Evolutionary conservation across 495 filamentous ascomycete genomes (phyloP).

Genomic region (Xylaria flabelliformis): DNA sequence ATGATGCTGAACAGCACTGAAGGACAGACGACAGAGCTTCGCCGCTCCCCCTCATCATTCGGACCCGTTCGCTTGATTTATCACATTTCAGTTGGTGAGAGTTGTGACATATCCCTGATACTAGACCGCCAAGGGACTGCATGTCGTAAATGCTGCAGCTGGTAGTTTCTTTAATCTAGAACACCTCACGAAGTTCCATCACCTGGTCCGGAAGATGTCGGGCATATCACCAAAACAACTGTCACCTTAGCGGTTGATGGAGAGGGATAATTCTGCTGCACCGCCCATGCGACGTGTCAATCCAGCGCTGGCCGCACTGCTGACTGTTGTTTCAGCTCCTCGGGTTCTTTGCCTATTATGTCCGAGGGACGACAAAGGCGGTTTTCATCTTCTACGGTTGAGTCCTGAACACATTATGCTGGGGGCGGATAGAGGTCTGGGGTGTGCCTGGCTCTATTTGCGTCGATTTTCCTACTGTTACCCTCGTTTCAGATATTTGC

Average conservation of each 20-base stretch:
- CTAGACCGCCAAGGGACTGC: conserved; percentile 17
- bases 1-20: background rate
- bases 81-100: conserved; percentile 18
- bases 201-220: conserved; percentile 2
- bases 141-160: conserved; percentile 20
- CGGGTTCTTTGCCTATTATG: conserved; percentile 21
- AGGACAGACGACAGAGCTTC: background rate
- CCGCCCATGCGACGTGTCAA: conserved; percentile 26
- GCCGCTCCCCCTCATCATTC: conserved; percentile 4
- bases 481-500: conserved; percentile 12
- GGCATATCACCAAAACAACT: conserved; percentile 25
- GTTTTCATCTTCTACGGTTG: background rate
- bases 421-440: background rate
- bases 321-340: conserved; percentile 27
- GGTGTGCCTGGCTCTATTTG: background rate
- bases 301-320: conserved; percentile 21
- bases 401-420: background rate
- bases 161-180: conserved; percentile 1
- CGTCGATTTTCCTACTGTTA: conserved; percentile 14
- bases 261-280: conserved; percentile 16
- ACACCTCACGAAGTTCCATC: conserved; percentile 15
- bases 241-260: conserved; percentile 14
- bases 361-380: conserved; percentile 15
- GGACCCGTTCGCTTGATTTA: conserved; percentile 23
- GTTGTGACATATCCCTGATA: conserved; percentile 17